Conservation (phyloP, 306 rosid genomes). For the Trifolium dubium region DNA sequence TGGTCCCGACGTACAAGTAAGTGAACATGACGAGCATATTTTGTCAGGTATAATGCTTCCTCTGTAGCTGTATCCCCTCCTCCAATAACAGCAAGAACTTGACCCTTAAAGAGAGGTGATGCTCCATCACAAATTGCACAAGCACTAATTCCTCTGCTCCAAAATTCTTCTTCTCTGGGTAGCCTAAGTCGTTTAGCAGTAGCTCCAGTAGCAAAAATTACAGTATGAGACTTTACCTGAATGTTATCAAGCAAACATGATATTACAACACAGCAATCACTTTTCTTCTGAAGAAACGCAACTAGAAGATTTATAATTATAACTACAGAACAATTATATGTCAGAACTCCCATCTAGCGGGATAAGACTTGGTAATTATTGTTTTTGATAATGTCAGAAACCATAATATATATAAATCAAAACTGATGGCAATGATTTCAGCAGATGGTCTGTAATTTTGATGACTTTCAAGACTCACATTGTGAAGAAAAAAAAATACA, state of each 20-base stretch:
- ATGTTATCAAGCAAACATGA: slow-evolving; percentile 40
- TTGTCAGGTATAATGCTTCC: slow-evolving; percentile 89
- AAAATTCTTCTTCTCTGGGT: slow-evolving; percentile 95
- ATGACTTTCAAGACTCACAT: slow-evolving; percentile 24
- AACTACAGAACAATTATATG: slow-evolving; percentile 12
- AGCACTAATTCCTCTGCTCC: slow-evolving; percentile 99
- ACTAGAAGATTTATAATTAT: slow-evolving; percentile 5
- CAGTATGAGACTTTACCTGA: slow-evolving; percentile 82
- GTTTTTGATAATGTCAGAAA: slow-evolving; percentile 4
- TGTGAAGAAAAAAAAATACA: slow-evolving; percentile 16
- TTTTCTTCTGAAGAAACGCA: slow-evolving; percentile 36
- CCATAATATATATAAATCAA: background rate
- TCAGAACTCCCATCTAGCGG: background rate
- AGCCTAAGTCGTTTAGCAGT: slow-evolving; percentile 83
- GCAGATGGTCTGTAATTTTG: slow-evolving; percentile 11
- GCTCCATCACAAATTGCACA: slow-evolving; percentile 99
- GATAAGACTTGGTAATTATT: background rate
- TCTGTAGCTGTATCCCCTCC: slow-evolving; percentile 99
- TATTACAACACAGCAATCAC: slow-evolving; percentile 4
- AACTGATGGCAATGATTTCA: slow-evolving; percentile 32
- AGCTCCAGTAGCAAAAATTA: slow-evolving; percentile 91
- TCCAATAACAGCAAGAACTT: slow-evolving; percentile 93
- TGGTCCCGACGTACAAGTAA: slow-evolving; percentile 86
- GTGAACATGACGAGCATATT: slow-evolving; percentile 91
- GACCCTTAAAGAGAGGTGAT: slow-evolving; percentile 92